Evolutionary conservation across 306 rosid genomes (phyloP).

Genomic region (Psophocarpus tetragonolobus): DNA sequence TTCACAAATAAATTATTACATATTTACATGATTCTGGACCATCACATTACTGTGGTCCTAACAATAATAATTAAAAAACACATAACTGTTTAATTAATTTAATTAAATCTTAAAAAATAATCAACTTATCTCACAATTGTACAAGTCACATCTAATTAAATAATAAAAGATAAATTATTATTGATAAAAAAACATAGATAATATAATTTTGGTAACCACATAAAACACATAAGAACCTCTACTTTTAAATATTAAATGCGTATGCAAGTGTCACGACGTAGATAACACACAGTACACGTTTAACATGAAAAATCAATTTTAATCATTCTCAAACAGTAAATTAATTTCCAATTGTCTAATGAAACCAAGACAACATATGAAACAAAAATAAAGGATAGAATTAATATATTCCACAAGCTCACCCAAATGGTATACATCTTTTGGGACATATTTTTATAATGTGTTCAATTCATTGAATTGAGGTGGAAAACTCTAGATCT

Average conservation of each 20-base stretch:
- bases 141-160: no score
- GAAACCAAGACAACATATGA: background rate
- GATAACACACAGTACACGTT: background rate
- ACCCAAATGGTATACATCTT: background rate
- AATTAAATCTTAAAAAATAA: no score
- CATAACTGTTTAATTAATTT: no score
- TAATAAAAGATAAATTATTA: no score
- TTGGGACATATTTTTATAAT: background rate
- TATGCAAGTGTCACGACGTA: background rate
- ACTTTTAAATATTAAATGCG: background rate
- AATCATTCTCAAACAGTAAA: background rate
- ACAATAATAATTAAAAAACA: no score
- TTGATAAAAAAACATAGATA: no score
- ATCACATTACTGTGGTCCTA: no score
- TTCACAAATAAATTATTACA: no score
- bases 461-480: background rate
- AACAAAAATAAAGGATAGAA: background rate
- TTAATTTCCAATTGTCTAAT: background rate
- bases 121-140: no score
- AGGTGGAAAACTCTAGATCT: background rate
- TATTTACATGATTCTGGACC: no score
- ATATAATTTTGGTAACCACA: no score
- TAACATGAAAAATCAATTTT: background rate
- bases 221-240: background rate
- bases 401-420: background rate